A percentile compares a stretch with the other conserved stretches of the same genome.
Evolutionary conservation across 2,329 filamentous ascomycete species (phyloP).

Genomic region (Aspergillus persii): DNA sequence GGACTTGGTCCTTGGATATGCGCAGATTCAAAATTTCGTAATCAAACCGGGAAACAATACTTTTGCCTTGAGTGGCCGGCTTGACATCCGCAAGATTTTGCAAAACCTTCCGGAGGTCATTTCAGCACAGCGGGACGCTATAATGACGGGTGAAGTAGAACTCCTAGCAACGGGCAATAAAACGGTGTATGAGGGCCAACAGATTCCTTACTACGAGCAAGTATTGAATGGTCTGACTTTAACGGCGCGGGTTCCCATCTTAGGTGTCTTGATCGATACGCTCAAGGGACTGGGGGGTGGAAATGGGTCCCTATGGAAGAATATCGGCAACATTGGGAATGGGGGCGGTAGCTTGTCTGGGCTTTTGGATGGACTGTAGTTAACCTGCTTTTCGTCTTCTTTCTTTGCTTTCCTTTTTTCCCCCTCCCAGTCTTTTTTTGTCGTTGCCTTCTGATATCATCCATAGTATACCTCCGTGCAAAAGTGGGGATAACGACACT

Average conservation of each 20-base stretch:
- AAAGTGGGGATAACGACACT: too few species aligned
- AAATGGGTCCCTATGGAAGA: not conserved
- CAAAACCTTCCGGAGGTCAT: conserved; percentile 46
- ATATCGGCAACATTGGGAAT: not conserved
- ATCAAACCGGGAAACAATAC: conserved; percentile 48
- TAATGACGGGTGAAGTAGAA: conserved; percentile 42
- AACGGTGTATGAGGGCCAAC: conserved; percentile 43
- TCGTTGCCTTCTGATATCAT: too few species aligned
- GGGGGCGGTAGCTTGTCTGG: not conserved
- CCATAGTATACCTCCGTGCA: too few species aligned
- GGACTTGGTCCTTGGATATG: conserved; percentile 40
- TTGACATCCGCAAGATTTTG: conserved; percentile 37
- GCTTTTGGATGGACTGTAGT: not conserved
- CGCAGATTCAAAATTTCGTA: conserved; percentile 39
- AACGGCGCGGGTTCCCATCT: conserved; percentile 36
- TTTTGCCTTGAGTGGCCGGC: conserved; percentile 15
- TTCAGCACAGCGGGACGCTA: conserved; percentile 35
- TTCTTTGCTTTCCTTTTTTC: too few species aligned
- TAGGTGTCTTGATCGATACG: conserved; percentile 38
- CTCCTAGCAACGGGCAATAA: conserved; percentile 45
- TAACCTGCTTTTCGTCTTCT: too few species aligned
- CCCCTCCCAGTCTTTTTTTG: too few species aligned
- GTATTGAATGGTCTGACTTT: conserved; percentile 44
- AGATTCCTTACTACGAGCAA: conserved; percentile 46
- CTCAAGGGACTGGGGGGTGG: conserved; percentile 2